Percentiles rank a stretch among this genome's conserved stretches.
Conservation (phyloP, 2,329 filamentous ascomycete genomes). For the Penicillium sp. region DNA sequence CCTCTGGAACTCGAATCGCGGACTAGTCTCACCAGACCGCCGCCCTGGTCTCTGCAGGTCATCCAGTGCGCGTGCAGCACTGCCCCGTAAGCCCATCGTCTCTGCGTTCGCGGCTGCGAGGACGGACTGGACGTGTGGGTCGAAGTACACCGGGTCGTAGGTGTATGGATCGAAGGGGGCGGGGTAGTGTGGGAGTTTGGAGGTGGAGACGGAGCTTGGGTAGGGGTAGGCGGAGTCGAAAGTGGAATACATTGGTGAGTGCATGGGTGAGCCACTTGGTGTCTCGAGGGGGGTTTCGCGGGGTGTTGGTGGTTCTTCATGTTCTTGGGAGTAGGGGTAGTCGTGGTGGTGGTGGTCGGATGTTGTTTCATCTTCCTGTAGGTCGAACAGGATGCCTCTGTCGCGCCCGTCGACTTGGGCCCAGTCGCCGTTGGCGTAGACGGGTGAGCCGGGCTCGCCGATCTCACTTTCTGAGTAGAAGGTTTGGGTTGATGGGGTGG, state of each 20-base stretch:
- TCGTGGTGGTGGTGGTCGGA: neutral
- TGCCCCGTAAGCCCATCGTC: slow-evolving; percentile 24
- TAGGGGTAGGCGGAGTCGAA: slow-evolving; percentile 1
- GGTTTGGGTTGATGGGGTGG: slow-evolving; percentile 20
- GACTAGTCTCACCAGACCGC: neutral
- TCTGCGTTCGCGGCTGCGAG: slow-evolving; percentile 28
- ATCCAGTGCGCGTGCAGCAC: slow-evolving; percentile 20
- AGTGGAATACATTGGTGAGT: neutral
- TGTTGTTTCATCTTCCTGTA: neutral
- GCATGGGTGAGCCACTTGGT: neutral
- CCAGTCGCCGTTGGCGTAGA: slow-evolving; percentile 29
- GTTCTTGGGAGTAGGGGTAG: slow-evolving; percentile 3
- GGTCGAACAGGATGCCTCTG: slow-evolving; percentile 23
- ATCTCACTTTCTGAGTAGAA: slow-evolving; percentile 30
- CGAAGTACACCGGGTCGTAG: slow-evolving; percentile 24
- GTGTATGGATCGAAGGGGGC: slow-evolving; percentile 7
- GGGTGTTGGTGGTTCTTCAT: neutral
- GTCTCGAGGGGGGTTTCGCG: slow-evolving; percentile 2
- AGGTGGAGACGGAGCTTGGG: neutral
- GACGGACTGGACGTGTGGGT: slow-evolving; percentile 28
- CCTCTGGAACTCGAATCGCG: slow-evolving; percentile 4
- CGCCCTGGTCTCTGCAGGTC: slow-evolving; percentile 21
- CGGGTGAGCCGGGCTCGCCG: slow-evolving; percentile 34
- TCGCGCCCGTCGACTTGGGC: slow-evolving; percentile 28
- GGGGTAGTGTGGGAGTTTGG: neutral